Evolutionary conservation across 2,329 filamentous ascomycete genomes (phyloP).

Genomic region (Fusarium sp.): DNA sequence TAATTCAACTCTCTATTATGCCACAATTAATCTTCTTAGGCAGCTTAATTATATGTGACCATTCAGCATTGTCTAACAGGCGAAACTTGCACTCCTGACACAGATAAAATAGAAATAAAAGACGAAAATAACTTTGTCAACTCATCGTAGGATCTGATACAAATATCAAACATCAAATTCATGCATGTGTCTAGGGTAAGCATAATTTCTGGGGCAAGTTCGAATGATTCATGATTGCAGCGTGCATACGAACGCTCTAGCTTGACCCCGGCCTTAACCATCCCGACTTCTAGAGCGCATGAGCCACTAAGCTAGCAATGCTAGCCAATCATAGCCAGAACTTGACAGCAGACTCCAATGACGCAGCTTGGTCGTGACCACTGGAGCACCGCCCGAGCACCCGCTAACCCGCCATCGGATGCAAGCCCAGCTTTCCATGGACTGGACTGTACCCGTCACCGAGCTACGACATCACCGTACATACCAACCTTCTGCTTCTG

Average conservation of each 20-base stretch:
- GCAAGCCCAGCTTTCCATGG: constrained; percentile 18
- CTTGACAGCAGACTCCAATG: constrained; percentile 31
- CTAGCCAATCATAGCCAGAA: constrained; percentile 30
- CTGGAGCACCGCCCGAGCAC: constrained; percentile 3
- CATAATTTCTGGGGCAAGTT: background rate
- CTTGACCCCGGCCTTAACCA: constrained; percentile 24
- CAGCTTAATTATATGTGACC: background rate
- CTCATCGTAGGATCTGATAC: background rate
- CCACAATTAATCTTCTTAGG: background rate
- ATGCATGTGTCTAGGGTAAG: constrained; percentile 12
- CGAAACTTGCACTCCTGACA: background rate
- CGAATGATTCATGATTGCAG: constrained; percentile 38
- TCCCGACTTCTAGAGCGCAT: constrained; percentile 21
- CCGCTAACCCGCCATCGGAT: constrained; percentile 15
- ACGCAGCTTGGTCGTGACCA: constrained; percentile 43
- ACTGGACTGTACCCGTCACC: constrained; percentile 23
- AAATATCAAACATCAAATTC: background rate
- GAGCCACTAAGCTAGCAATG: constrained; percentile 17
- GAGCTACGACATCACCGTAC: constrained; percentile 40
- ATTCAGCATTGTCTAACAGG: too few relatives aligned
- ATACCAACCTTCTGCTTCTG: constrained; percentile 10
- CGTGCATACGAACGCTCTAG: constrained; percentile 24
- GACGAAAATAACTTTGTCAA: background rate
- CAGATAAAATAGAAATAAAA: background rate
- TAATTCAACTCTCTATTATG: too few relatives aligned